Evolutionary conservation across 2,329 filamentous ascomycete species (phyloP).

Genomic region (Teratosphaeria nubilosa): DNA sequence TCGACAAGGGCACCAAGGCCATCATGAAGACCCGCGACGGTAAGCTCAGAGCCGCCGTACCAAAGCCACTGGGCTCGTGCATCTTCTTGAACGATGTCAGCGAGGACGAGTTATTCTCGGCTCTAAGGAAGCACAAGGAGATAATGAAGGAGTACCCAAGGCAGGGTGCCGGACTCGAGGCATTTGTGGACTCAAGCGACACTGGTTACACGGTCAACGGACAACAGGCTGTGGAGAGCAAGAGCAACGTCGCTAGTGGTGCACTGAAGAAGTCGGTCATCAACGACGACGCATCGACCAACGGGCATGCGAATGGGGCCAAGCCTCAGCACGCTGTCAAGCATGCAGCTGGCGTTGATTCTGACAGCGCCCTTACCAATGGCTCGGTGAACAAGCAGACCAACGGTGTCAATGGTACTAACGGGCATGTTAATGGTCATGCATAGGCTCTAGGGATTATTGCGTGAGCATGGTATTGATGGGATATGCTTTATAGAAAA

Average conservation of each 20-base stretch:
- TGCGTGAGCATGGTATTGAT: not conserved
- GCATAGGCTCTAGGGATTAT: not conserved
- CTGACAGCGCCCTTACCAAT: conserved; percentile 6
- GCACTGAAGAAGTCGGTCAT: conserved; percentile 24
- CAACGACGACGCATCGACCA: conserved; percentile 23
- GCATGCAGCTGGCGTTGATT: conserved; percentile 22
- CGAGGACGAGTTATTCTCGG: conserved; percentile 50
- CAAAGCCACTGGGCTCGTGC: conserved; percentile 56
- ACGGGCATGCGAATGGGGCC: conserved; percentile 12
- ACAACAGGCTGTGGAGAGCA: conserved; percentile 25
- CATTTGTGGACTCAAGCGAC: conserved; percentile 59
- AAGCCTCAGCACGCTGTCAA: conserved; percentile 15
- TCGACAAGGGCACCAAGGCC: conserved; percentile 56
- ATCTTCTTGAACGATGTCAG: conserved; percentile 59
- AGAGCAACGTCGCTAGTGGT: conserved; percentile 15
- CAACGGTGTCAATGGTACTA: conserved; percentile 15
- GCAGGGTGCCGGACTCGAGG: conserved; percentile 55
- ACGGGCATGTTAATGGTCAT: conserved; percentile 12
- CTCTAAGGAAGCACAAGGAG: conserved; percentile 53
- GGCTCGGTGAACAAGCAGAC: conserved; percentile 4
- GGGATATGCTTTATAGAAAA: conserved; percentile 1
- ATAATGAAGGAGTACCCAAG: conserved; percentile 54
- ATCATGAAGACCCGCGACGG: conserved; percentile 65
- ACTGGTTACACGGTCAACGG: conserved; percentile 49
- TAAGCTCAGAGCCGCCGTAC: conserved; percentile 56